These are phyloP conservation scores for Zoysia japonica DNA, from an alignment of 176 grass and related monocot genomes.

Conservation along the genomic window DNA sequence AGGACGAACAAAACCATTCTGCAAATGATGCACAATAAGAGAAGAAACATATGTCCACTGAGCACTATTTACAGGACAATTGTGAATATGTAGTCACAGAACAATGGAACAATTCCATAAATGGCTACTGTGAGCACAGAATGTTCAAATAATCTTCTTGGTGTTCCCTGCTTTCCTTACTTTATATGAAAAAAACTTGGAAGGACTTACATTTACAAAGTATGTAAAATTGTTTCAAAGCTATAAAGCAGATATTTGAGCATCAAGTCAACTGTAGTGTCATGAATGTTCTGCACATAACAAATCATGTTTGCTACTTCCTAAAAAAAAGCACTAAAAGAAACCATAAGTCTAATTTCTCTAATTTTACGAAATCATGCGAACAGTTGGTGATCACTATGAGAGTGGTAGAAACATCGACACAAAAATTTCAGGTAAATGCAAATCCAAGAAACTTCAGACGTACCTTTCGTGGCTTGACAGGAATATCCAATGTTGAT, in stretches of 20 bases:
- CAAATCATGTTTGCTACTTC: background rate
- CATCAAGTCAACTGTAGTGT: background rate
- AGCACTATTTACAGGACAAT: slow-evolving; percentile 18
- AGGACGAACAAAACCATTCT: slow-evolving; percentile 1
- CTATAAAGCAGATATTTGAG: background rate
- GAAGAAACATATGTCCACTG: background rate
- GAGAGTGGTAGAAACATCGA: background rate
- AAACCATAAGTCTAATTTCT: background rate
- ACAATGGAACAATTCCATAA: slow-evolving; percentile 15
- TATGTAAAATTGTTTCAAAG: background rate
- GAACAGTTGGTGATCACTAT: background rate
- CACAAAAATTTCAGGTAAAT: slow-evolving; percentile 15
- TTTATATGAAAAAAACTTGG: background rate
- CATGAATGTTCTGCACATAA: background rate
- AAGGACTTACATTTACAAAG: slow-evolving; percentile 12
- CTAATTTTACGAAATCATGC: background rate
- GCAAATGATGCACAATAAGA: slow-evolving; percentile 18
- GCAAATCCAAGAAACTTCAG: slow-evolving; percentile 30
- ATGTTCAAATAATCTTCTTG: background rate
- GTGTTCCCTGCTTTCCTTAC: background rate
- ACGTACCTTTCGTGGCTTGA: slow-evolving; percentile 81
- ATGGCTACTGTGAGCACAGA: background rate
- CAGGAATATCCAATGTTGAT: slow-evolving; percentile 67
- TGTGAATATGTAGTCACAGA: background rate
- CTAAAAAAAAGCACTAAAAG: background rate